Conservation (phyloP, 371 early-diverging fungal species). For the Actinomortierella wolfii region DNA sequence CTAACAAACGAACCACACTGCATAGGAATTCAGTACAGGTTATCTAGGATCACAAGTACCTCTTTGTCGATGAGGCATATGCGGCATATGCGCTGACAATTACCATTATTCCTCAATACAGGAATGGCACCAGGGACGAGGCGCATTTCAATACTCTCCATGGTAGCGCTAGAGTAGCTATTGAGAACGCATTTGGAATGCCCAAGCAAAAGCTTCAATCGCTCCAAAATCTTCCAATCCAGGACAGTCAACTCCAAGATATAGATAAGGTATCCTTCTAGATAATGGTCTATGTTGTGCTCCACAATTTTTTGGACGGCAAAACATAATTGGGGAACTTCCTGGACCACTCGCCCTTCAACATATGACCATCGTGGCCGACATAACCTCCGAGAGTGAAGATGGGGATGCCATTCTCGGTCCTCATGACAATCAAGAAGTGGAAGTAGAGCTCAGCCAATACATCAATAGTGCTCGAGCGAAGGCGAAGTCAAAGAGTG, state of each 20-base stretch:
- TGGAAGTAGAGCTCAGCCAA: neutral
- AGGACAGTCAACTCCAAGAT: neutral
- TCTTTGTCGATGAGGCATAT: neutral
- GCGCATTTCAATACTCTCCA: neutral
- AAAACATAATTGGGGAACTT: neutral
- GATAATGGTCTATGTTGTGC: constrained; percentile 1
- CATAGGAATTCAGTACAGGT: neutral
- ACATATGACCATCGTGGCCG: neutral
- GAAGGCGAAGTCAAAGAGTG: constrained; percentile 4
- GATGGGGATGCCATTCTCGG: neutral
- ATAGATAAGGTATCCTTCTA: neutral
- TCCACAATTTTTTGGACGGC: neutral
- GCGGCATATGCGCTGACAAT: neutral
- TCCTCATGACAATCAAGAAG: neutral
- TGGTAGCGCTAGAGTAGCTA: neutral
- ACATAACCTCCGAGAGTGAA: too few relatives aligned
- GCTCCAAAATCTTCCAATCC: neutral
- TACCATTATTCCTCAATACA: constrained; percentile 1
- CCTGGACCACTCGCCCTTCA: constrained; percentile 1
- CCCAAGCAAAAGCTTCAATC: neutral
- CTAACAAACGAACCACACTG: neutral
- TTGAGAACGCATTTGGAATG: neutral
- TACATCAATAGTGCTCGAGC: neutral
- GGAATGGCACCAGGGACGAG: neutral
- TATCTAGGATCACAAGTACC: neutral